Conservation (phyloP, 306 rosid genomes). For the Rosa chinensis region DNA sequence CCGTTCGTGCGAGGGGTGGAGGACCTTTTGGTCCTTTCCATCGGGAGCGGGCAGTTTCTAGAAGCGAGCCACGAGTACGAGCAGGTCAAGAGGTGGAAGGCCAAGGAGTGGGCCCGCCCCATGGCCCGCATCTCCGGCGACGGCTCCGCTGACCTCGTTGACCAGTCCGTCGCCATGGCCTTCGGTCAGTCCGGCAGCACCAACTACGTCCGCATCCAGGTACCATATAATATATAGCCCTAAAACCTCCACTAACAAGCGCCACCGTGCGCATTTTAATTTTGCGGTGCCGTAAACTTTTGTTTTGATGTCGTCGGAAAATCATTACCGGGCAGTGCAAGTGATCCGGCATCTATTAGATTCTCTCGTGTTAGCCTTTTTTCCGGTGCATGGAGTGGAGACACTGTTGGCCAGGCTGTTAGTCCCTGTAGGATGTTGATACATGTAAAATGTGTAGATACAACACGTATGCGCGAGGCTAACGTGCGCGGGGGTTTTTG, state of each 20-base stretch:
- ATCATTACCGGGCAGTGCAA: no score
- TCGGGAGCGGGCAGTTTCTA: slow-evolving; percentile 77
- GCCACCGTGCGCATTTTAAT: no score
- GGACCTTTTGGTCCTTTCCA: slow-evolving; percentile 83
- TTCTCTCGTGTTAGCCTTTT: no score
- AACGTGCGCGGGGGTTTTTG: slow-evolving; percentile 21
- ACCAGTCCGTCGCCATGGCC: slow-evolving; percentile 97
- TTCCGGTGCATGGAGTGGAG: neutral
- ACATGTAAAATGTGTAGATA: neutral
- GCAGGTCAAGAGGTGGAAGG: slow-evolving; percentile 70
- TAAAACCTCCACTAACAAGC: no score
- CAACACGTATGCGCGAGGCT: neutral
- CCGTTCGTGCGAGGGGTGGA: slow-evolving; percentile 98
- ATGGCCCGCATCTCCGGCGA: slow-evolving; percentile 82
- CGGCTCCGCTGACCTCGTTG: slow-evolving; percentile 84
- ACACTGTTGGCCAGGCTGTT: slow-evolving; percentile 39
- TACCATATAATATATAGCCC: slow-evolving; percentile 10
- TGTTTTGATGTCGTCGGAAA: no score
- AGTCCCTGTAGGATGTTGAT: neutral
- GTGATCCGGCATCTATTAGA: no score
- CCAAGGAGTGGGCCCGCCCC: slow-evolving; percentile 94
- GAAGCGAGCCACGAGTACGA: slow-evolving; percentile 65
- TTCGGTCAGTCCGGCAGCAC: slow-evolving; percentile 71
- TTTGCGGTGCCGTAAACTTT: no score
- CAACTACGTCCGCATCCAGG: slow-evolving; percentile 96